Conservation (phyloP, 306 rosid species). For the Begonia peltatifolia region DNA sequence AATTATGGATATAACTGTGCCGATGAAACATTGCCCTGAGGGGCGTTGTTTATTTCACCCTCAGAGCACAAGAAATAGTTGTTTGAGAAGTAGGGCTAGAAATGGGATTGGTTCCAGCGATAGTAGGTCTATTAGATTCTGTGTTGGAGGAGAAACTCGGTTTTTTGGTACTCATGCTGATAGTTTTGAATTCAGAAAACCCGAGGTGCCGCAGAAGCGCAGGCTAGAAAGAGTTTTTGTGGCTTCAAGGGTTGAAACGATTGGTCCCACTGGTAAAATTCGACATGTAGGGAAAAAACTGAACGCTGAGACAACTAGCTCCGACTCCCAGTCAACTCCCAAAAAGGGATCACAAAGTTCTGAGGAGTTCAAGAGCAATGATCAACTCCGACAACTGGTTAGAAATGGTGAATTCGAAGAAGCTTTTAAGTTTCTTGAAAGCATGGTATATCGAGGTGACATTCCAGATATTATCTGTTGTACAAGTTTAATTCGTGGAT, state of each 20-base stretch:
- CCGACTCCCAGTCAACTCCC: constrained; percentile 11
- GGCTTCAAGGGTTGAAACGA: constrained; percentile 28
- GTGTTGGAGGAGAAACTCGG: constrained; percentile 21
- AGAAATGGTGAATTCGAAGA: constrained; percentile 61
- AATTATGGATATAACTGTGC: constrained; percentile 28
- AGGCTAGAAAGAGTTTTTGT: constrained; percentile 23
- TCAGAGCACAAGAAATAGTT: constrained; percentile 7
- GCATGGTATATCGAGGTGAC: constrained; percentile 42
- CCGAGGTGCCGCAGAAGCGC: constrained; percentile 10
- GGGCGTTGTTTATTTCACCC: constrained; percentile 37
- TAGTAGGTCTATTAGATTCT: constrained; percentile 7
- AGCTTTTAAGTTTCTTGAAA: constrained; percentile 51
- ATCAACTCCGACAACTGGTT: constrained; percentile 39
- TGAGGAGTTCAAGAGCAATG: constrained; percentile 41
- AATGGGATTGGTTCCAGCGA: constrained; percentile 10
- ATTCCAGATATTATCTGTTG: constrained; percentile 71
- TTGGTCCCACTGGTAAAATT: constrained; percentile 36
- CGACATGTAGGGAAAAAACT: constrained; percentile 16
- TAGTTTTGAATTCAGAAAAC: constrained; percentile 11
- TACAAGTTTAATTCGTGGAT: constrained; percentile 68
- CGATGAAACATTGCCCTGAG: constrained; percentile 21
- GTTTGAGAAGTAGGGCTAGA: constrained; percentile 16
- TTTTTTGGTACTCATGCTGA: constrained; percentile 16
- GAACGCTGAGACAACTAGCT: constrained; percentile 17
- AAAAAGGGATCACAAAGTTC: constrained; percentile 21